A percentile compares a stretch with the other conserved stretches of the same genome.
phyloP scores from a whole-genome alignment of 1,139 yeast genomes.

The Protomyces macrosporus region DNA sequence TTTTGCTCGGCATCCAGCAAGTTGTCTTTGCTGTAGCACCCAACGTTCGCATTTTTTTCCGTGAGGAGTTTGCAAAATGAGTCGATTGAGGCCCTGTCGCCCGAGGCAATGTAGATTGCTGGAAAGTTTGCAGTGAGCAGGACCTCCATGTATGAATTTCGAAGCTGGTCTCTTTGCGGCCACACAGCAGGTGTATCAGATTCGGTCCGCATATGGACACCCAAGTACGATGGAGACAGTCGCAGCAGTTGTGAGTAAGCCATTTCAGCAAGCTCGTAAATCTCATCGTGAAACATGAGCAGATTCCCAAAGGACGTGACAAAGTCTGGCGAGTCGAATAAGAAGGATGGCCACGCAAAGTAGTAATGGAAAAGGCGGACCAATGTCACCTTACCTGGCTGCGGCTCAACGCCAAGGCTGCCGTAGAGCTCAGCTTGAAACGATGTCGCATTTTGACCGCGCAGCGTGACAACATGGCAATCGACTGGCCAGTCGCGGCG shows the following conservation, averaged over 20 bases:
- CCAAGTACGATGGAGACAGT: background rate
- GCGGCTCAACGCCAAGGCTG: background rate
- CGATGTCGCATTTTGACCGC: background rate
- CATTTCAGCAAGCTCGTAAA: background rate
- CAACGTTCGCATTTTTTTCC: background rate
- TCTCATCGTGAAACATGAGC: background rate
- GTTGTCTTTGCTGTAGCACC: background rate
- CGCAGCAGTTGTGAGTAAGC: background rate
- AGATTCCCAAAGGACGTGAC: too few species aligned
- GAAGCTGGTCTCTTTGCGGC: background rate
- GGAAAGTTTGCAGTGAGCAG: background rate
- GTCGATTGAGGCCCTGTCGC: background rate
- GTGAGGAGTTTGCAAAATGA: background rate
- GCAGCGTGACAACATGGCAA: background rate
- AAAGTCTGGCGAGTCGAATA: background rate
- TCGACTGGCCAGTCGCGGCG: slow-evolving; percentile 1
- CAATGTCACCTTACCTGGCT: background rate
- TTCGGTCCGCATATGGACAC: slow-evolving; percentile 1
- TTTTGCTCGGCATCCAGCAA: background rate
- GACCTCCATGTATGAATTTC: background rate
- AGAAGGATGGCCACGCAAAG: background rate
- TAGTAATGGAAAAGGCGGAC: background rate
- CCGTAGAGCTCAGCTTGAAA: background rate
- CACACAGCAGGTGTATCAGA: background rate
- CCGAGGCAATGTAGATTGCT: slow-evolving; percentile 2